Evolutionary conservation across 2,329 filamentous ascomycete species (phyloP).

Genomic region (Fusarium algeriense): DNA sequence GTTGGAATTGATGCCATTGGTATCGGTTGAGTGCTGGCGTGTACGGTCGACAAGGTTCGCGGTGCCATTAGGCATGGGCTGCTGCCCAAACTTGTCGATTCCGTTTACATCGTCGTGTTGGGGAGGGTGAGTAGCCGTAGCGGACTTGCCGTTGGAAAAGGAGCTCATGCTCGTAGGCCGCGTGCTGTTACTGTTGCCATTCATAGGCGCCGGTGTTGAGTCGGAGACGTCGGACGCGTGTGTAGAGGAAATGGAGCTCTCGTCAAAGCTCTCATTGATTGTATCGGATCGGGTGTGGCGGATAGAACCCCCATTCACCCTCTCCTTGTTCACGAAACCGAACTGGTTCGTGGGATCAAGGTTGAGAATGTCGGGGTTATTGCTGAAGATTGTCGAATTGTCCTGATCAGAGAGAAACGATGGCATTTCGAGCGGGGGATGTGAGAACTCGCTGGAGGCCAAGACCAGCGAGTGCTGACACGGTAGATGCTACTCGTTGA

Average conservation of each 20-base stretch:
- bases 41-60: conserved; percentile 49
- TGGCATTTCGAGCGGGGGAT: conserved; percentile 61
- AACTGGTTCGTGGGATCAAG: conserved; percentile 58
- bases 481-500: conserved; percentile 43
- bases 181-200: conserved; percentile 57
- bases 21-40: conserved; percentile 31
- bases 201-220: conserved; percentile 56
- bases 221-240: conserved; percentile 66
- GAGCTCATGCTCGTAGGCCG: conserved; percentile 69
- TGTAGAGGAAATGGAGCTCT: conserved; percentile 65
- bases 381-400: conserved; percentile 57
- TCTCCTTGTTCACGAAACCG: conserved; percentile 51
- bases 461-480: conserved; percentile 42
- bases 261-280: conserved; percentile 67
- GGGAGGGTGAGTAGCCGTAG: conserved; percentile 48
- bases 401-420: conserved; percentile 65
- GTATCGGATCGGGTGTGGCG: conserved; percentile 59
- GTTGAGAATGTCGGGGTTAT: conserved; percentile 58
- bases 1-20: conserved; percentile 36
- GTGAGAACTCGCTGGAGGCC: conserved; percentile 37
- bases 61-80: conserved; percentile 47
- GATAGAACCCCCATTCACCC: conserved; percentile 54
- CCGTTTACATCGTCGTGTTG: conserved; percentile 46
- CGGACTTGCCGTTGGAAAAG: conserved; percentile 67
- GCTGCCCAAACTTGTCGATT: conserved; percentile 36